Evolutionary conservation across 2,329 filamentous ascomycete genomes (phyloP), one percentile per base, ranked within the genome.

Genomic region (Xylaria sp.): DNA sequence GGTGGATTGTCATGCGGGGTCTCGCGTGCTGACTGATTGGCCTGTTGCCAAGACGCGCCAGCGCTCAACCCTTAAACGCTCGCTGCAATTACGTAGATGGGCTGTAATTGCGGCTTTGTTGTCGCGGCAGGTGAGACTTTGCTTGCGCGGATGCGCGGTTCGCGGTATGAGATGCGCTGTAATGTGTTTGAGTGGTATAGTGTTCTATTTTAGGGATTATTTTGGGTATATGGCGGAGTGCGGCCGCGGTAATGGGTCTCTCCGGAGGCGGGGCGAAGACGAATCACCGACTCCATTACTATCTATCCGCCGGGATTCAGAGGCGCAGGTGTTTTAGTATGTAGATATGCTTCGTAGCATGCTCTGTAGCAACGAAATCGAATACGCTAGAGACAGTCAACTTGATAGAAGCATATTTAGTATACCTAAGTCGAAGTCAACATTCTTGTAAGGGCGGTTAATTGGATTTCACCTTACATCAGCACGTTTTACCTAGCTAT

Each of bases 11-110:
- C 59, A 64, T 63, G 67, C 64, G 47, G 6, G 19, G n/a, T 51
- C 21, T 39, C 14, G 11, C 59, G 14, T 24, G 19, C n/a, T 47
- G 30, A 39, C 9, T 69, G 58, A 69, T 69, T 69, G 50, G 57
- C 34, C 58, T 6, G 14, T 21, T 21, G 48, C 60, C 34, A 21
- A 34, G 48, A 24, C 17, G 48, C 48, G 42, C 36, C 53, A n/a
- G 51, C 45, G 12, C 36, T 36, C 11, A 36, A 36, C 11, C 34
- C 34, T 36, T 36, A 36, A 7, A 36, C 34, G 34, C 34, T 36
- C 7, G 34, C 34, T 36, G 7, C 42, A 27, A 32, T 42, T 42
- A 24, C 11, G 11, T 42, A 58, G 30, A 51, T 27, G 32, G 30
- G 36, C 9, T 5, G 1, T 27, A 8, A 27, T 51, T 30, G 2